phyloP scores from a whole-genome alignment of 2,329 filamentous ascomycete species.

The Cladosporium sp. region DNA sequence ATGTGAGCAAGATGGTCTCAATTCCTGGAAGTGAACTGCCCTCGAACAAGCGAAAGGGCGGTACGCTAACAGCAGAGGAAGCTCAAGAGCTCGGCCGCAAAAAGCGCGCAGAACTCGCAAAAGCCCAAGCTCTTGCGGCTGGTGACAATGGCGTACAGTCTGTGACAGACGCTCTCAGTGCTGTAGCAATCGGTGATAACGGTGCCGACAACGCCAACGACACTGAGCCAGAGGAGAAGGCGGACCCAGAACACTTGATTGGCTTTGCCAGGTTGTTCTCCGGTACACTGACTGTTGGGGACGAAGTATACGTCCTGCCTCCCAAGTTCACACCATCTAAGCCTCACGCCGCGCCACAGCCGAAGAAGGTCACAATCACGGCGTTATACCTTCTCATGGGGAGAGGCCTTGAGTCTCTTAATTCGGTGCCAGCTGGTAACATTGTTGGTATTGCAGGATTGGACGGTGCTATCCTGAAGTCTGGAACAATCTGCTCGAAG shows the following conservation, averaged over 20 bases:
- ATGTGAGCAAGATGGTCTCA: conserved; percentile 98
- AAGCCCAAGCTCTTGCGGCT: conserved; percentile 65
- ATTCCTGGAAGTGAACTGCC: conserved; percentile 89
- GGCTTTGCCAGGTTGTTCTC: conserved; percentile 95
- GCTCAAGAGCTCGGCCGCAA: conserved; percentile 82
- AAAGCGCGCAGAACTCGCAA: conserved; percentile 86
- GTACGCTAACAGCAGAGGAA: conserved; percentile 78
- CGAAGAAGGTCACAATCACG: conserved; percentile 79
- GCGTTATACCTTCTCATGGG: conserved; percentile 97
- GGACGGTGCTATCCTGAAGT: conserved; percentile 92
- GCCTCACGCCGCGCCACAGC: conserved; percentile 69
- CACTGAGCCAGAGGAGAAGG: conserved; percentile 47
- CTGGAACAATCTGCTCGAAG: conserved; percentile 87
- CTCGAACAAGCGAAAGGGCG: conserved; percentile 75
- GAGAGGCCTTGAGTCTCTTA: conserved; percentile 76
- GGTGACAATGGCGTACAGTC: conserved; percentile 53
- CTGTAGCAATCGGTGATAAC: conserved; percentile 59
- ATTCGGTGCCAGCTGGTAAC: conserved; percentile 85
- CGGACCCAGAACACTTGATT: conserved; percentile 83
- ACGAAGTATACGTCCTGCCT: conserved; percentile 84
- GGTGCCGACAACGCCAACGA: conserved; percentile 57
- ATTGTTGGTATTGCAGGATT: conserved; percentile 94
- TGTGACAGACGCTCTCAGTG: conserved; percentile 62
- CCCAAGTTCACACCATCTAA: conserved; percentile 88
- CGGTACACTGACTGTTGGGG: conserved; percentile 83